Base-by-base conservation (phyloP, 2,329 filamentous ascomycete genomes). In the Aspergillus flavus region DNA sequence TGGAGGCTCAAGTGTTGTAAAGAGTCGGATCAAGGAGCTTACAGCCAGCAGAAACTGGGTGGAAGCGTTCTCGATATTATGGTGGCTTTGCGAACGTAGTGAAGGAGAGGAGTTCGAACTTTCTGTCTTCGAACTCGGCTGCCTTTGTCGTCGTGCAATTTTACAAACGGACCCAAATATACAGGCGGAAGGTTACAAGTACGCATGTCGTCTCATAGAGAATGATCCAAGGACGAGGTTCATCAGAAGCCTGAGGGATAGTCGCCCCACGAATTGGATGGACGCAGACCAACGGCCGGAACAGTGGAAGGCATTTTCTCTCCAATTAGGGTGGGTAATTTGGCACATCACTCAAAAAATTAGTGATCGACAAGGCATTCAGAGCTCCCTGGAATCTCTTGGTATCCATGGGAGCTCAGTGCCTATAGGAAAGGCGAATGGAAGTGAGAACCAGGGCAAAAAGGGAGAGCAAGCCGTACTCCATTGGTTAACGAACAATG, bases 81-180 rank as follows among this genome's bases (percentile, higher is more conserved):
- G 55, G 11, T 76, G 75, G 74, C 61, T 76, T 1, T 73, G 72
- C 23, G 43, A 72, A 28, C 64, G 73, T 3, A 70, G 67, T 26
- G 69, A 69, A 6, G 64, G 64, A 1, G 12, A 43, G 5, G 69
- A 75, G 11, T 71, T 75, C 16, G 65, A 73, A 9, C 45, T 53
- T 5, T 74, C 72, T 6, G 46, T 70, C 0, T 69, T 69, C 19
- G 69, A 71, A 10, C 23, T 76, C 0, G 74, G 72, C 1, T 64
- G 65, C 26, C 62, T 76, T 10, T 75, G 73, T 48, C 69, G 66
- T 5, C 67, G 61, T 6, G 73, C 73, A 6, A 61, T 76, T 41
- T 7, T 74, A 3, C 43, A 64, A 1, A 48, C 9, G 1, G 58
- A 68, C 7, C 28, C 58, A 1, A 12, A 12, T 11, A 57, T 66